Base-by-base conservation (phyloP, 2,329 filamentous ascomycete genomes). In the Pseudogymnoascus sp. region DNA sequence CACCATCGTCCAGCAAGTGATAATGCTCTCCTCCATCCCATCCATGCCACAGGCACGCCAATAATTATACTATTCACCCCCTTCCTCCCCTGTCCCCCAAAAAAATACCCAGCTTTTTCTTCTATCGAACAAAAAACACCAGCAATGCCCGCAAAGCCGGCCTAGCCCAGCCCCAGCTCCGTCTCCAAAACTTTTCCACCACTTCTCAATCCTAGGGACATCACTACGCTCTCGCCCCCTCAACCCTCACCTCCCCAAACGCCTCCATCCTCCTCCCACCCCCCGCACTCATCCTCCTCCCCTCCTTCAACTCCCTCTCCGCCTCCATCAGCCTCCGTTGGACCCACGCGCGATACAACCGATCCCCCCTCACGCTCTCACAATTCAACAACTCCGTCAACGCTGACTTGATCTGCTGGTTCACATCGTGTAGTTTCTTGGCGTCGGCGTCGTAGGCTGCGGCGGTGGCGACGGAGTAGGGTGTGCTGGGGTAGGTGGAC, bases 301-400 rank as follows among this genome's bases (percentile, higher is more conserved):
- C 63, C 14, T 60, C 65, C 66, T 71, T 74, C 63, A 75, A 75
- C 70, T 83, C 79, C 66, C 75, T 76, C 68, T 83, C 81, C 1
- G 79, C 77, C 63, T 83, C 80, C 79, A 83, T 81, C 57, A 84
- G 72, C 57, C 78, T 74, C 4, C 75, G 75, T 67, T 83, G 81
- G 11, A 83, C 77, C 79, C 80, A 83, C 14, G 73, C 72, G 42
- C 81, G 75, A 67, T 77, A 77, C 65, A 76, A 76, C 1, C 73
- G 70, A 70, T 83, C 80, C 8, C 73, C 69, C 42, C 75, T 76
- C 3, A 82, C 80, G 42, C 75, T 76, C 14, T 80, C 78, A 57
- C 79, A 81, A 66, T 83, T 83, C 62, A 84, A 72, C 1, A 84
- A 73, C 64, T 82, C 80, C 10, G 80, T 83, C 59, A 84, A 74